Conservation (phyloP, 257 asterid species). For the Salvia miltiorrhiza region DNA sequence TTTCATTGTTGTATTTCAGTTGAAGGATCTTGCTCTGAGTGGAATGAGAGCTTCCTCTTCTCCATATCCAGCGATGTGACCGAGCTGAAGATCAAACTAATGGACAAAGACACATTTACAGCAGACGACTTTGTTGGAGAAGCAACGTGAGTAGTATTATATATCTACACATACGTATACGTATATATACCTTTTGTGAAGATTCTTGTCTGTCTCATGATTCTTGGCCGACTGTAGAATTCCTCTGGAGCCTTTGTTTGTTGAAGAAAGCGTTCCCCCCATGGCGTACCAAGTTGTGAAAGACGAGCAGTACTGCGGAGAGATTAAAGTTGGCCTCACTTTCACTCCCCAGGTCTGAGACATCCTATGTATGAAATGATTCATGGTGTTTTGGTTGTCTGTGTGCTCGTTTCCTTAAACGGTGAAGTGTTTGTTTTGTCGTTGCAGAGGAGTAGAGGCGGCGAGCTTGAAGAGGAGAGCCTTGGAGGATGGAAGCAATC, state of each 20-base stretch:
- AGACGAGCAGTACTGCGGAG: slow-evolving; percentile 64
- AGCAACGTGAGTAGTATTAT: slow-evolving; percentile 50
- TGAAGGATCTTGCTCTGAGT: slow-evolving; percentile 56
- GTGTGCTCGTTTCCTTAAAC: background rate
- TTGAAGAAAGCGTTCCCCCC: slow-evolving; percentile 45
- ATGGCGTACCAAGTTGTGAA: slow-evolving; percentile 60
- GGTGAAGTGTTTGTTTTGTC: background rate
- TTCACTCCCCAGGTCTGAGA: slow-evolving; percentile 49
- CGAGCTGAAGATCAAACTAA: slow-evolving; percentile 53
- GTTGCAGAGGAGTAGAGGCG: slow-evolving; percentile 31
- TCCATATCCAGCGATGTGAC: slow-evolving; percentile 40
- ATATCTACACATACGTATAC: too few relatives aligned
- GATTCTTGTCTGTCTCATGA: background rate
- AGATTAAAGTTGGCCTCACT: slow-evolving; percentile 69
- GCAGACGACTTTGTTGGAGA: slow-evolving; percentile 72
- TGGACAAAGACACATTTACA: slow-evolving; percentile 65
- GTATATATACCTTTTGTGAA: background rate
- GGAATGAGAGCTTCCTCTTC: slow-evolving; percentile 88
- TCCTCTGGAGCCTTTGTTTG: slow-evolving; percentile 44
- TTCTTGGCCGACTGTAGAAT: slow-evolving; percentile 38
- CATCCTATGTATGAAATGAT: background rate
- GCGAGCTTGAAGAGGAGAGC: slow-evolving; percentile 24
- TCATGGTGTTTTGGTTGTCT: background rate
- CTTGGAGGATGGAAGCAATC: slow-evolving; percentile 57
- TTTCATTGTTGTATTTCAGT: slow-evolving; percentile 29